Evolutionary conservation across 805 yeast species (phyloP), one percentile per base, ranked within the genome.

Genomic region (Suhomyces tanzawaensis): DNA sequence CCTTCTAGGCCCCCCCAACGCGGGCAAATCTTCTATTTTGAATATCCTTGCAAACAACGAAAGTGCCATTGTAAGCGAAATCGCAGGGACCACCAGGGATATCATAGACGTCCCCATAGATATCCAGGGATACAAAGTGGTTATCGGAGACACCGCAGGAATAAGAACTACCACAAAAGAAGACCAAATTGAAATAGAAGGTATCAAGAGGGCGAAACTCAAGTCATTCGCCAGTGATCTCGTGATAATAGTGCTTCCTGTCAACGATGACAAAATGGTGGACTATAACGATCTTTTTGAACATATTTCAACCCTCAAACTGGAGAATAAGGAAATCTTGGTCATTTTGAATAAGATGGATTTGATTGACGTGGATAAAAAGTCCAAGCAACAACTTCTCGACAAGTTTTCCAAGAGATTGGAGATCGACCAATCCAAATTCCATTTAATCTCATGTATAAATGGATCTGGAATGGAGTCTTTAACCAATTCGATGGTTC

Each of bases 71-170:
- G 98, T 93, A 1, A 87, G 96, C 55, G 80, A 80, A 26, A 76
- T 85, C 4, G 95, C 95, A 2, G 99, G 99, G 0, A 93, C 99
- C 0, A 93, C 99, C 0, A 71, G 99, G 51, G 99, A 93, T 53
- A 66, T 86, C 0, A 75, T 93, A 17, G 95, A 89, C 47, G 77
- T 88, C 2, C 85, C 88, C 0, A 54, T 93, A 19, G 90, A 90
- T 53, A 76, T 93, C 3, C 73, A 75, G 23, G 99, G 99, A 0
- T 88, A 72, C 58, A 91, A 90, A 56, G 83, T 88, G 0, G 70
- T 88, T 3, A 60, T 90, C 16, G 87, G 95, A 3, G 99, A 93
- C 57, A 90, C 98, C 0, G 99, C 99, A 0, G 99, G 99, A 0
- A 76, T 93, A 4, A 62, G 98, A 42, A 58, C 69, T 8, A 41